Percentiles rank a stretch among this genome's conserved stretches.
Conservation (phyloP, 1,284 basidiomycete genomes). For the Salmacisia buchloeana region DNA sequence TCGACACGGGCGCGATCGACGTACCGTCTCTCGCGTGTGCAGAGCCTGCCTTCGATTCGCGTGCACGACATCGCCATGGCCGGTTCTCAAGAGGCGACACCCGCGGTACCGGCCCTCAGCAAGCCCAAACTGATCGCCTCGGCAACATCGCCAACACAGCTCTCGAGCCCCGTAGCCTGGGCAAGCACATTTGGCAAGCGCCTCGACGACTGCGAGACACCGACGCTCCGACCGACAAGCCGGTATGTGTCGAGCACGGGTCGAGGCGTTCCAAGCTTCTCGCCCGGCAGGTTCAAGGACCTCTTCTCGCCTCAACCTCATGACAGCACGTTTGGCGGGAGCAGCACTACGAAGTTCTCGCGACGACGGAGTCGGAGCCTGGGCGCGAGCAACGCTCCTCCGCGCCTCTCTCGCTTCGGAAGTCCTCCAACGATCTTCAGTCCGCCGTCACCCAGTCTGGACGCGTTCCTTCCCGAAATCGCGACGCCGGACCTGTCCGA, state of each 20-base stretch:
- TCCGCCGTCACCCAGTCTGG: constrained; percentile 2
- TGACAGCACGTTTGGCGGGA: background rate
- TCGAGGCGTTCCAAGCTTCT: constrained; percentile 25
- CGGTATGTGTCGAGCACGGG: constrained; percentile 27
- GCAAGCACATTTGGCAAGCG: background rate
- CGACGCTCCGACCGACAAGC: constrained; percentile 15
- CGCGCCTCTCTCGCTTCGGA: constrained; percentile 14
- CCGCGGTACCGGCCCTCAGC: background rate
- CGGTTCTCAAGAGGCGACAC: background rate
- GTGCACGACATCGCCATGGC: background rate
- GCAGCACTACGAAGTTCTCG: background rate
- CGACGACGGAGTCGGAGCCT: constrained; percentile 10
- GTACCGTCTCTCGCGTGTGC: background rate
- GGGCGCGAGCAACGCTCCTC: constrained; percentile 8
- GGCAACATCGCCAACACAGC: background rate
- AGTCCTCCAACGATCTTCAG: constrained; percentile 14
- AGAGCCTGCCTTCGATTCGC: constrained; percentile 4
- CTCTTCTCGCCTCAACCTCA: background rate
- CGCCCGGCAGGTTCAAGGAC: constrained; percentile 1
- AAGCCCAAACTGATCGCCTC: background rate
- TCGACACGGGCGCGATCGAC: background rate
- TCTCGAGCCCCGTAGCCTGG: constrained; percentile 1
- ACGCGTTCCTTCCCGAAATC: background rate
- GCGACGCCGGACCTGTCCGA: background rate
- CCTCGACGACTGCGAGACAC: background rate